These are phyloP conservation scores for Talaromyces sp. DNA, from an alignment of 2,329 filamentous ascomycete species.

Conservation along the genomic window DNA sequence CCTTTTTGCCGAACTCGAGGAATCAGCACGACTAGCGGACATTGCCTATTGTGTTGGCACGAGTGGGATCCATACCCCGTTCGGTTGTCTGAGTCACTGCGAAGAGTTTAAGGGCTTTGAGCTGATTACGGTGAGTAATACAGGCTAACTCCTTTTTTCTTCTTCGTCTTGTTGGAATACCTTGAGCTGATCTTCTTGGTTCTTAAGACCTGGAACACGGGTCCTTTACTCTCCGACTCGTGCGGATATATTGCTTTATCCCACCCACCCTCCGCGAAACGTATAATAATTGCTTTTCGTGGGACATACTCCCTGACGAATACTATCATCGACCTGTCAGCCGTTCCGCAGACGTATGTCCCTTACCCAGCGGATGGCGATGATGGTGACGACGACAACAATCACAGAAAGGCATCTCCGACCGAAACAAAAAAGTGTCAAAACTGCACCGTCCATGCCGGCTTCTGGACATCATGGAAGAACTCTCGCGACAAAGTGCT, in stretches of 20 bases:
- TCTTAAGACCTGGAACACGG: slow-evolving; percentile 78
- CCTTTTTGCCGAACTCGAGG: slow-evolving; percentile 78
- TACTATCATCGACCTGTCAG: slow-evolving; percentile 83
- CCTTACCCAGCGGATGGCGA: slow-evolving; percentile 64
- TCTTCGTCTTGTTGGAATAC: not conserved
- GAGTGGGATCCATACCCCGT: slow-evolving; percentile 75
- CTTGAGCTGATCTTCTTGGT: not conserved
- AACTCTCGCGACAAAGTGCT: slow-evolving; percentile 67
- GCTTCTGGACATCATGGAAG: slow-evolving; percentile 81
- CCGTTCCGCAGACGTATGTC: slow-evolving; percentile 81
- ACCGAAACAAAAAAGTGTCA: slow-evolving; percentile 55
- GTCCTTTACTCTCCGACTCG: slow-evolving; percentile 77
- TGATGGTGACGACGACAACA: slow-evolving; percentile 29
- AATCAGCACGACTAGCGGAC: slow-evolving; percentile 85
- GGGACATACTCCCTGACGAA: slow-evolving; percentile 93
- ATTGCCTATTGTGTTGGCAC: slow-evolving; percentile 90
- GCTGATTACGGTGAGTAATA: slow-evolving; percentile 54
- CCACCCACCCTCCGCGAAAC: slow-evolving; percentile 53
- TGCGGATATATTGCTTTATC: slow-evolving; percentile 94
- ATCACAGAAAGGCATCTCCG: not conserved
- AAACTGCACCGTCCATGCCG: slow-evolving; percentile 89
- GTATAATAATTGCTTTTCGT: slow-evolving; percentile 82
- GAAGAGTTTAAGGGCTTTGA: slow-evolving; percentile 74
- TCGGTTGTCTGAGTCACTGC: slow-evolving; percentile 79
- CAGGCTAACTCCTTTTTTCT: no score